Percentiles rank a stretch among this genome's conserved stretches.
phyloP scores from a whole-genome alignment of 2,329 filamentous ascomycete species.

The Podosphaera xanthii region DNA sequence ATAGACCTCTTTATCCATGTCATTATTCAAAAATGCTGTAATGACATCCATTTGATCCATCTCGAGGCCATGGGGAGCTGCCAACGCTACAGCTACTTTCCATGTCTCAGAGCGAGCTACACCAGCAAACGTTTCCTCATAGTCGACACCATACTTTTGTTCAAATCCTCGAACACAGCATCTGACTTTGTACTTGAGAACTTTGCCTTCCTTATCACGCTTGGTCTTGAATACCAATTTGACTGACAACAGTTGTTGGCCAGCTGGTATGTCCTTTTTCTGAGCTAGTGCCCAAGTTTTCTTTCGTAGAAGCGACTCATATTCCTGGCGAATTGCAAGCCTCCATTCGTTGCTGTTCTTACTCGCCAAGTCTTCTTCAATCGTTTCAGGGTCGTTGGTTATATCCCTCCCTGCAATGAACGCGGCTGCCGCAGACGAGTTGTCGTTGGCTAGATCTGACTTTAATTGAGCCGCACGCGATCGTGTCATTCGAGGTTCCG shows the following conservation, averaged over 20 bases:
- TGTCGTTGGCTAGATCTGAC: not conserved
- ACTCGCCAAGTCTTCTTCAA: not conserved
- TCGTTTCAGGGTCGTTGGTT: not conserved
- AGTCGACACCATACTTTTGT: not conserved
- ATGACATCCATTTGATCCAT: too few species aligned
- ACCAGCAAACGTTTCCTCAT: not conserved
- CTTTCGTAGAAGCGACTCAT: not conserved
- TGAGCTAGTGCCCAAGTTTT: not conserved
- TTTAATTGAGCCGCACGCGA: not conserved
- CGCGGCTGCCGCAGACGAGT: not conserved
- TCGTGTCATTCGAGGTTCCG: not conserved
- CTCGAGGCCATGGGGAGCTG: too few species aligned
- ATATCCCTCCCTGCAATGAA: not conserved
- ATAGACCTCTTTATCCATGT: too few species aligned
- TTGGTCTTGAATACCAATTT: conserved; percentile 1
- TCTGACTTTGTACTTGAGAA: not conserved
- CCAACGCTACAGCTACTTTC: too few species aligned
- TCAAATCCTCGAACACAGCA: not conserved
- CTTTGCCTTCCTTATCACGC: not conserved
- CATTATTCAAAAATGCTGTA: too few species aligned
- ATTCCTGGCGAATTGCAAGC: not conserved
- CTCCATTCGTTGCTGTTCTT: not conserved
- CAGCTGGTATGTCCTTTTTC: not conserved
- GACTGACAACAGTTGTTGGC: not conserved
- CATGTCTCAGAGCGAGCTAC: not conserved